Evolutionary conservation across 306 rosid genomes (phyloP).

Genomic region (Adenanthera pavonina): DNA sequence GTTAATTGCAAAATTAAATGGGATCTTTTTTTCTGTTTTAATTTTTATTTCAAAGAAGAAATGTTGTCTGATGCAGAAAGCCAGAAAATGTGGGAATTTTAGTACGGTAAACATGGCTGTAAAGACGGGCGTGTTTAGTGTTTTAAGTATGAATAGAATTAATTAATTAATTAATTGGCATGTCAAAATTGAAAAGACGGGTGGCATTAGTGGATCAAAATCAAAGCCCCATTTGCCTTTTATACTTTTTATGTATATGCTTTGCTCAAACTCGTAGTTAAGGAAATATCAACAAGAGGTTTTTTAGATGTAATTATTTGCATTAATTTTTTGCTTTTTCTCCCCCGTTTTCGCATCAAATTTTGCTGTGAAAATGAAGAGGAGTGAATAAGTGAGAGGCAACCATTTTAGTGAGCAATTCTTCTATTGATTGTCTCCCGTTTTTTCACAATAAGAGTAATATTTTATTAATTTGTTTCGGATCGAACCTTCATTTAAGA

Average conservation of each 20-base stretch:
- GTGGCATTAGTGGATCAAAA: background rate
- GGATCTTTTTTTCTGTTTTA: background rate
- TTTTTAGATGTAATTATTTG: conserved; percentile 5
- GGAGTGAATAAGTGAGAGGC: conserved; percentile 29
- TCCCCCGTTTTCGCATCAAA: no score
- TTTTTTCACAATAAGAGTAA: background rate
- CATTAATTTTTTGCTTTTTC: background rate
- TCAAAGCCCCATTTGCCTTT: conserved; percentile 23
- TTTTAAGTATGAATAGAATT: conserved; percentile 18
- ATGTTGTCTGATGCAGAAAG: background rate
- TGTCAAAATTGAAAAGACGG: background rate
- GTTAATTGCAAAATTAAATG: background rate
- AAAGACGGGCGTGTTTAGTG: background rate
- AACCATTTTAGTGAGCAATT: background rate
- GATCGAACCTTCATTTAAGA: background rate
- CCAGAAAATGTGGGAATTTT: background rate
- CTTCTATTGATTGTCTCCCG: background rate
- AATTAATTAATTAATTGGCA: conserved; percentile 24
- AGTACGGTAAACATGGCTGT: conserved; percentile 8
- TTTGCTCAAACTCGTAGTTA: background rate
- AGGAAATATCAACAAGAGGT: background rate
- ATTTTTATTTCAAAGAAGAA: background rate
- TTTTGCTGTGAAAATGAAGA: conserved; percentile 16
- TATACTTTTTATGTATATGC: background rate
- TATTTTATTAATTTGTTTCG: background rate